Percentiles rank a stretch among this genome's conserved stretches.
These are phyloP conservation scores for Gossypium longicalyx DNA, from an alignment of 345 rosid species.

Conservation along the genomic window DNA sequence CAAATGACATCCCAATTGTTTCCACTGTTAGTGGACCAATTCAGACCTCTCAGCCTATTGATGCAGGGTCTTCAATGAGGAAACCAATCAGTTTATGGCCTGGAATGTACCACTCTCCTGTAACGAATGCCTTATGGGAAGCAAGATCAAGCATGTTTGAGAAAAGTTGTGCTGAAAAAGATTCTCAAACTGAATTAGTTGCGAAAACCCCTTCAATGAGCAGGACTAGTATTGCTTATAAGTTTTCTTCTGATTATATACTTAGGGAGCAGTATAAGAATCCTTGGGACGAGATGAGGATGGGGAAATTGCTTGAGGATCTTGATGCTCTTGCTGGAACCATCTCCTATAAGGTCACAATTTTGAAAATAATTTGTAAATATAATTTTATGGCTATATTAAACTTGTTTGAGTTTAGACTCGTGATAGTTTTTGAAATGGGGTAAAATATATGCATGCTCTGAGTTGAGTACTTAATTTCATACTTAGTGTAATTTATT, in stretches of 20 bases:
- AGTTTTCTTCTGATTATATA: conserved; percentile 65
- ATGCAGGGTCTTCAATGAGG: conserved; percentile 76
- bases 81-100: conserved; percentile 91
- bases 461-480: not conserved
- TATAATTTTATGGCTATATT: not conserved
- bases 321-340: conserved; percentile 97
- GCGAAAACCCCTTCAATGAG: conserved; percentile 61
- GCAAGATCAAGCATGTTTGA: conserved; percentile 68
- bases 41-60: conserved; percentile 43
- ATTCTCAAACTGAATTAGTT: conserved; percentile 28
- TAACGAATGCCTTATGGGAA: conserved; percentile 89
- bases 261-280: conserved; percentile 82
- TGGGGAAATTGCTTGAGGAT: conserved; percentile 83
- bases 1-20: conserved; percentile 7
- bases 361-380: not conserved
- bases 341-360: conserved; percentile 56
- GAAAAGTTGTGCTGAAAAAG: conserved; percentile 23
- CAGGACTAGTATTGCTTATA: conserved; percentile 64
- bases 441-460: not conserved
- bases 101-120: conserved; percentile 93
- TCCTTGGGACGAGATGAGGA: conserved; percentile 81
- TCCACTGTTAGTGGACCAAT: conserved; percentile 15
- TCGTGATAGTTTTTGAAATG: not conserved
- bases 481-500: not conserved
- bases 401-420: not conserved